Evolutionary conservation across 176 grass and related monocot genomes (phyloP).

Genomic region (Sorghum bicolor): DNA sequence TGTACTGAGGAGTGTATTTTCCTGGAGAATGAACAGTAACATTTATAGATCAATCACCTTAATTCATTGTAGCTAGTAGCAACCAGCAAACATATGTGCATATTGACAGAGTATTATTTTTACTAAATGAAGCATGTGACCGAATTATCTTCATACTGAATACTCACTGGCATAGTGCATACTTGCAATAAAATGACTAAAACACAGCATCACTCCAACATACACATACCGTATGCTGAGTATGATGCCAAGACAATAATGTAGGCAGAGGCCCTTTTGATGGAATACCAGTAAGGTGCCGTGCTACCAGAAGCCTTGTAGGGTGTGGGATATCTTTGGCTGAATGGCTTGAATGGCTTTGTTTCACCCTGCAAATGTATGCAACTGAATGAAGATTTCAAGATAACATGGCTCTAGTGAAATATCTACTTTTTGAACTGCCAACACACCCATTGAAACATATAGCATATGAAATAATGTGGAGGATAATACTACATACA

Average conservation of each 20-base stretch:
- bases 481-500: slow-evolving; percentile 35
- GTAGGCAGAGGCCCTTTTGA: slow-evolving; percentile 82
- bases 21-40: slow-evolving; percentile 33
- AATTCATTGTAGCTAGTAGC: not conserved
- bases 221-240: slow-evolving; percentile 70
- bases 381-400: not conserved
- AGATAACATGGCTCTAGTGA: not conserved
- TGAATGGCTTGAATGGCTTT: slow-evolving; percentile 74
- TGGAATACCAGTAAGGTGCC: slow-evolving; percentile 84
- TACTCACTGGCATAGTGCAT: not conserved
- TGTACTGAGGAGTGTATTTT: slow-evolving; percentile 86
- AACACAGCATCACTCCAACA: not conserved
- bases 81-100: not conserved
- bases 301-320: slow-evolving; percentile 75
- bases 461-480: not conserved
- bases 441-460: not conserved
- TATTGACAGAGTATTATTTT: not conserved
- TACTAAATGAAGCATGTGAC: not conserved
- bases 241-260: slow-evolving; percentile 87
- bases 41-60: not conserved
- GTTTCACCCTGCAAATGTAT: slow-evolving; percentile 76
- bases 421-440: not conserved
- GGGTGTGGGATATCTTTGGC: slow-evolving; percentile 59
- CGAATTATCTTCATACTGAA: not conserved
- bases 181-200: not conserved